Evolutionary conservation across 148 eudicot species (phyloP), one percentile per base, ranked within the genome.

Genomic region (Oxyria digyna): DNA sequence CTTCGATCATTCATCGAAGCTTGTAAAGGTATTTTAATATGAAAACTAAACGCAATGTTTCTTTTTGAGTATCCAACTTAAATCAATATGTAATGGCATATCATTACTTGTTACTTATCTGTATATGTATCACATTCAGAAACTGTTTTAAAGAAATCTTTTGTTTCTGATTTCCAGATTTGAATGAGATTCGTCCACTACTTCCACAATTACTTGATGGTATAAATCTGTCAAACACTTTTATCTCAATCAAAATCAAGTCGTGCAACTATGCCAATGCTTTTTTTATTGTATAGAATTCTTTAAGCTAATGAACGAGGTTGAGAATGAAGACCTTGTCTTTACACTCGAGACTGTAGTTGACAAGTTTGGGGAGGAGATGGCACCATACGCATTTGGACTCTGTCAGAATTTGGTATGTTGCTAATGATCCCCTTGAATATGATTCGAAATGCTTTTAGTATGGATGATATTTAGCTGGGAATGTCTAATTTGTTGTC

Each of bases 291-390:
- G 15, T 65, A 41, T 84, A 95, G 99, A 95, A 67, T 95, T 95
- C 70, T 95, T 95, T 69, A 95, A 95, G 78, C 92, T 95, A 49
- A 95, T 95, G 97, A 85, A 95, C 66, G 99, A 95, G 82, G 96
- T 95, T 42, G 99, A 95, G 74, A 95, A 95, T 81, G 99, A 95
- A 82, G 99, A 95, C 83, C 96, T 95, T 75, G 99, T 95, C 23
- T 95, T 95, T 78, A 91, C 99, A 15, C 84, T 95, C 70, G 99
- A 95, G 87, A 87, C 97, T 69, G 85, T 95, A 45, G 99, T 95
- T 72, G 99, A 95, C 86, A 95, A 91, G 72, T 95, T 95, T 79
- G 99, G 99, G 66, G 99, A 95, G 81, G 99, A 95, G 85, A 95
- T 95, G 97, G 97, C 97, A 74, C 97, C 99, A 29, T 95, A 88